Evolutionary conservation across 441 rosid species (phyloP), one percentile per base, ranked within the genome.

Genomic region (Syzygium malaccense): DNA sequence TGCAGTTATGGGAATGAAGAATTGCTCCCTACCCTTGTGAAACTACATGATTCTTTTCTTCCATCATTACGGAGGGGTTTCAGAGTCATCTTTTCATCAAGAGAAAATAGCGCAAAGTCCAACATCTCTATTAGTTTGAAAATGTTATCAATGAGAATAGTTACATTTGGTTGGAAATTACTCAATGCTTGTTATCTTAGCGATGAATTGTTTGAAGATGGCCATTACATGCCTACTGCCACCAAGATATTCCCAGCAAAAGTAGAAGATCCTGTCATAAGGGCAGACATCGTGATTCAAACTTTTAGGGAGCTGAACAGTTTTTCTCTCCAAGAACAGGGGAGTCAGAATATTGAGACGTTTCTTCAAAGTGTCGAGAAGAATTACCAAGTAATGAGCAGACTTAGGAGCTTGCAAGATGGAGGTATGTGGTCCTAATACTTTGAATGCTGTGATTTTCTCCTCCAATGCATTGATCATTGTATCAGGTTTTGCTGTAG

Each of bases 1-100:
- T 92, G 94, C 96, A 98, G 99, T 91, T 85, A 93, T 90, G 99
- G 99, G 87, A 95, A 94, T 89, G 98, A 94, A 88, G 99, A 97
- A 89, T 90, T 96, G 93, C 93, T 98, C 90, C 75, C 89, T 88
- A 92, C 93, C 78, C 97, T 98, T 62, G 94, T 93, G 88, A 94
- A 90, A 86, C 92, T 98, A 93, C 98, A 96, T 92, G 99, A 97
- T 94, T 94, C 93, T 71, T 93, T 98, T 85, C 92, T 98, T 90
- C 98, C 99, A 86, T 96, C 99, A 62, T 92, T 98, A 86, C 94
- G 91, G 32, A 95, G 86, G 85, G 99, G 96, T 79, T 95, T 96
- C 86, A 92, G 45, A 86, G 90, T 92, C 90, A 93, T 94, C 83
- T 91, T 90, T 89, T 87, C 90, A 15, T 94, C 93, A 88, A 91